Evolutionary conservation across 768 basidiomycete species (phyloP).

Genomic region (Steccherinum ochraceum): DNA sequence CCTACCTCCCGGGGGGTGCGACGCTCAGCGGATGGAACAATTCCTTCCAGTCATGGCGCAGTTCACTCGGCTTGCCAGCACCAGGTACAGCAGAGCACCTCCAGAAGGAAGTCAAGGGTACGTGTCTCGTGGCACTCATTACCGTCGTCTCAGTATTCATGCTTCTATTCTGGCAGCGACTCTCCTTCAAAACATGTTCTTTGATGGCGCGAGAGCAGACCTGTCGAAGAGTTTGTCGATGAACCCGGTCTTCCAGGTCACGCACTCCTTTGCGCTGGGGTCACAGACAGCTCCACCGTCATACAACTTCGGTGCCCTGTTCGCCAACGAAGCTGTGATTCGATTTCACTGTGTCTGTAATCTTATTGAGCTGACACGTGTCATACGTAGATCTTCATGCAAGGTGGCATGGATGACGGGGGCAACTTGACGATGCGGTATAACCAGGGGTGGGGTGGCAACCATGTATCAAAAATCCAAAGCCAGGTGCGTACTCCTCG

Average conservation of each 20-base stretch:
- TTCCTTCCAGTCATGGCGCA: slow-evolving; percentile 77
- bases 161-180: slow-evolving; percentile 50
- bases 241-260: slow-evolving; percentile 97
- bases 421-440: slow-evolving; percentile 76
- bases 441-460: slow-evolving; percentile 83
- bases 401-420: slow-evolving; percentile 92
- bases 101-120: slow-evolving; percentile 89
- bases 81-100: slow-evolving; percentile 94
- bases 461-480: slow-evolving; percentile 78
- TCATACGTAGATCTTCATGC: slow-evolving; percentile 70
- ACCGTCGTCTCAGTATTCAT: slow-evolving; percentile 3
- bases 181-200: slow-evolving; percentile 89
- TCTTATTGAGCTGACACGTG: slow-evolving; percentile 11
- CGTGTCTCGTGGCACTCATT: slow-evolving; percentile 19
- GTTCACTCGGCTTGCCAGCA: slow-evolving; percentile 74
- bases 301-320: slow-evolving; percentile 94
- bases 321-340: slow-evolving; percentile 72
- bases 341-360: neutral
- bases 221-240: slow-evolving; percentile 88
- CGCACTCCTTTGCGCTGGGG: slow-evolving; percentile 90
- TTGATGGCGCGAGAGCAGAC: slow-evolving; percentile 97
- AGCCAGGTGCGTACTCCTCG: slow-evolving; percentile 58
- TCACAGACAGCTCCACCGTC: slow-evolving; percentile 78
- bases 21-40: slow-evolving; percentile 65
- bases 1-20: slow-evolving; percentile 17